phyloP scores from a whole-genome alignment of 2,329 filamentous ascomycete genomes.

The Fusarium sp. region DNA sequence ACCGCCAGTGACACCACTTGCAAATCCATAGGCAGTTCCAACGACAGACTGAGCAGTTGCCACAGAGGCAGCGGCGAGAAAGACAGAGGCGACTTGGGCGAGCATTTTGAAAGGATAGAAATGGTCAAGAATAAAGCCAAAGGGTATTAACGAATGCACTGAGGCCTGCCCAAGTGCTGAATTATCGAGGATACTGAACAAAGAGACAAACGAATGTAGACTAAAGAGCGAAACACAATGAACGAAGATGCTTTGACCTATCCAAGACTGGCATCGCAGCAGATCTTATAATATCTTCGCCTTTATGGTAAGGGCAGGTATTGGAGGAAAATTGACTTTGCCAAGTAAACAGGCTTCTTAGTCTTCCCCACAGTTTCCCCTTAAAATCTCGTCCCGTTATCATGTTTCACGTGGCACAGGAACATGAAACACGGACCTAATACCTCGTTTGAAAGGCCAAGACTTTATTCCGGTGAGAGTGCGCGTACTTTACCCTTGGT shows the following conservation, averaged over 20 bases:
- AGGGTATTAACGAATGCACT: neutral
- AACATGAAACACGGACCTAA: neutral
- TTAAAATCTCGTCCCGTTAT: neutral
- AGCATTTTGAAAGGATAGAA: neutral
- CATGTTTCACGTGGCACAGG: neutral
- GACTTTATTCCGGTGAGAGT: neutral
- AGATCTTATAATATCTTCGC: neutral
- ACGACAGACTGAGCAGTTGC: slow-evolving; percentile 44
- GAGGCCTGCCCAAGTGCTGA: slow-evolving; percentile 1
- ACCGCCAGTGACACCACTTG: slow-evolving; percentile 61
- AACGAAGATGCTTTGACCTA: neutral
- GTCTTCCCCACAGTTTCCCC: neutral
- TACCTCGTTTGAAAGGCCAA: neutral
- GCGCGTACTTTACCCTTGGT: neutral
- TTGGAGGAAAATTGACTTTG: neutral
- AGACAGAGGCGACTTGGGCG: slow-evolving; percentile 11
- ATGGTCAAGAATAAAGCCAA: neutral
- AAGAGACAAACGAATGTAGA: neutral
- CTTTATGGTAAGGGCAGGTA: neutral
- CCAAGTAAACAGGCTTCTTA: neutral
- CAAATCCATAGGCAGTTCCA: slow-evolving; percentile 47
- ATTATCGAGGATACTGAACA: neutral
- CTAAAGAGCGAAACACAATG: neutral
- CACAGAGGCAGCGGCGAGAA: slow-evolving; percentile 35
- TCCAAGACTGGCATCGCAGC: neutral